Conservation (phyloP, 192 early-diverging fungal genomes). For the Thoreauomyces humboldtii region DNA sequence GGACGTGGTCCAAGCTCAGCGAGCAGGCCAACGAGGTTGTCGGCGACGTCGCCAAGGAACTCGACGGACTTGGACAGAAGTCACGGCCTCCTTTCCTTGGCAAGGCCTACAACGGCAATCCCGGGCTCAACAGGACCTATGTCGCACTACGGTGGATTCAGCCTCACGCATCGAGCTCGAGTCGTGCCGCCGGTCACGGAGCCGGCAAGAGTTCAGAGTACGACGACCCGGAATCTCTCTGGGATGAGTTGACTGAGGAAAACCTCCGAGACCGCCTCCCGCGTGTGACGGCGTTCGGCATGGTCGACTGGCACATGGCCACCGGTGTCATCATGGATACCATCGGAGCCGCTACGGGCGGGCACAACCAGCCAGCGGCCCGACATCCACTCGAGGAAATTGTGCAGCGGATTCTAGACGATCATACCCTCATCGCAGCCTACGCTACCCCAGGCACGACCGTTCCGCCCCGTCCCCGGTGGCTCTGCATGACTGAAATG, state of each 20-base stretch:
- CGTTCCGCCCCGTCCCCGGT: background rate
- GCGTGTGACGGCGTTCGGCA: background rate
- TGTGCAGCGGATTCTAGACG: too few species aligned
- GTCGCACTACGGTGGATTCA: background rate
- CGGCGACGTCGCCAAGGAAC: background rate
- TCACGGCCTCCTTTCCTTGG: too few species aligned
- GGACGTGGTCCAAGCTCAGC: background rate
- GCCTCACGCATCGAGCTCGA: too few species aligned
- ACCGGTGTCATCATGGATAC: background rate
- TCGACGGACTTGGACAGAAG: background rate
- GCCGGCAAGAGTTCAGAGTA: too few species aligned
- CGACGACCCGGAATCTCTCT: background rate
- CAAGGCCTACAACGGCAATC: background rate
- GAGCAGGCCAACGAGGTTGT: background rate
- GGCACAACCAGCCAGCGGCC: too few species aligned
- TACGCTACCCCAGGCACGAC: too few species aligned
- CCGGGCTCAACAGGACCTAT: background rate
- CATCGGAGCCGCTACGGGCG: too few species aligned
- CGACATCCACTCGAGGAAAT: too few species aligned
- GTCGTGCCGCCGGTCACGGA: too few species aligned
- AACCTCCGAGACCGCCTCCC: background rate
- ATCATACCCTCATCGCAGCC: too few species aligned
- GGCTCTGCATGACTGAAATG: background rate
- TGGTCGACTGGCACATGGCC: background rate
- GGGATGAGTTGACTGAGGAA: background rate